Evolutionary conservation across 805 yeast species (phyloP), one percentile per base, ranked within the genome.

Genomic region (Komagataella ulmi): DNA sequence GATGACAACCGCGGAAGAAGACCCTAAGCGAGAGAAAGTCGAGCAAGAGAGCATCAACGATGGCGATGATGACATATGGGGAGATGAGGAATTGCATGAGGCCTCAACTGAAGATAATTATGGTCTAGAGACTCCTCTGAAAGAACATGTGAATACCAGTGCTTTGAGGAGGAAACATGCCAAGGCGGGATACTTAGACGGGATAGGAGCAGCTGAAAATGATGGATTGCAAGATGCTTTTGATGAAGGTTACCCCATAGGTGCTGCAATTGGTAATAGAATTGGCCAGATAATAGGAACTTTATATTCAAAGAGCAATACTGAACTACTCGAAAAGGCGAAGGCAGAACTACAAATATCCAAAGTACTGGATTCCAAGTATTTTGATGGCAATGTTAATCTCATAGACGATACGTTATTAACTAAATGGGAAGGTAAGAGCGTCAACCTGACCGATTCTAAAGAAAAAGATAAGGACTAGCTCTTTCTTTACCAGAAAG

Each of bases 181-280:
- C 7, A 86, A 85, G 56, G 83, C 83, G 55, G 98, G 97, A 0
- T 90, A 87, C 57, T 65, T 88, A 3, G 96, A 85, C 54, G 98
- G 97, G 0, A 60, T 90, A 5, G 71, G 87, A 1, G 65, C 63
- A 14, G 78, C 88, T 3, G 83, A 87, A 58, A 95, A 86, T 56
- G 65, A 66, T 6, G 77, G 83, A 45, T 67, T 88, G 21, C 97
- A 90, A 61, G 60, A 68, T 10, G 97, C 96, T 0, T 90, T 91
- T 60, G 95, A 90, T 62, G 73, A 69, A 2, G 91, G 91, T 0
- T 90, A 80, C 57, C 88, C 87, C 0, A 59, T 68, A 2, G 98
- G 98, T 1, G 88, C 93, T 0, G 61, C 60, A 2, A 54, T 89
- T 1, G 97, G 96, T 0, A 66, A 76, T 0, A 56, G 67, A 14